phyloP scores from a whole-genome alignment of 768 basidiomycete species.

The Epithele typhae region DNA sequence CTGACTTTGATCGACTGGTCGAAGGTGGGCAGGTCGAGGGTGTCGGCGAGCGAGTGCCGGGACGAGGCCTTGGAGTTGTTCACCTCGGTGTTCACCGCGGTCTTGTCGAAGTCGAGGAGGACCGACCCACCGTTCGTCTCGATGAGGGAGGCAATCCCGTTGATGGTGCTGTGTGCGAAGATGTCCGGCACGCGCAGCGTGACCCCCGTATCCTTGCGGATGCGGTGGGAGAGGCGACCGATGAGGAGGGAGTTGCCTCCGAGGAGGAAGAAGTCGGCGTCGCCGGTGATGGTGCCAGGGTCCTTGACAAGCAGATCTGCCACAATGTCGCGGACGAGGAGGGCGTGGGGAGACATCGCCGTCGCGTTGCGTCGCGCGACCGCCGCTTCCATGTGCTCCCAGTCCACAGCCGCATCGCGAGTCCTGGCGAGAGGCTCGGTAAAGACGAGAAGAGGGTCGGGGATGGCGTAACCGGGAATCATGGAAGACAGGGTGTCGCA shows the following conservation, averaged over 20 bases:
- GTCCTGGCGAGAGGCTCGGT: conserved; percentile 4
- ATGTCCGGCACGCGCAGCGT: conserved; percentile 35
- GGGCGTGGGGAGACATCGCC: conserved; percentile 13
- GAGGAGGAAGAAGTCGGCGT: conserved; percentile 22
- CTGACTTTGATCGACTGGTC: conserved; percentile 3
- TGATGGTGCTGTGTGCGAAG: conserved; percentile 39
- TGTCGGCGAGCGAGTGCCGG: conserved; percentile 4
- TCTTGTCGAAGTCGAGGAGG: conserved; percentile 6
- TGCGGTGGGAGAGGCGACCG: conserved; percentile 12
- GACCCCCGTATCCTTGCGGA: conserved; percentile 28
- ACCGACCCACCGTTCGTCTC: conserved; percentile 14
- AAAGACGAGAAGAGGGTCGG: conserved; percentile 33
- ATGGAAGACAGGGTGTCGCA: conserved; percentile 15
- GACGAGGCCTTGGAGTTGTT: conserved; percentile 5
- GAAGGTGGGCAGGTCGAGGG: conserved; percentile 7
- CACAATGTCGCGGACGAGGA: conserved; percentile 19
- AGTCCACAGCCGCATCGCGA: conserved; percentile 19
- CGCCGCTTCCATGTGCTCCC: conserved; percentile 30
- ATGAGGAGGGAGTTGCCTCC: conserved; percentile 48
- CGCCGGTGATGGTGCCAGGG: conserved; percentile 16
- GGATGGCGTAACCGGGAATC: conserved; percentile 39
- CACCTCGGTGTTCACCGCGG: conserved; percentile 8
- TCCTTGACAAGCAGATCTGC: conserved; percentile 19
- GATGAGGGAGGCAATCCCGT: conserved; percentile 37
- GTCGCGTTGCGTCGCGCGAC: conserved; percentile 16